Base-by-base conservation (phyloP, 768 basidiomycete genomes). In the Auriscalpium orientale region DNA sequence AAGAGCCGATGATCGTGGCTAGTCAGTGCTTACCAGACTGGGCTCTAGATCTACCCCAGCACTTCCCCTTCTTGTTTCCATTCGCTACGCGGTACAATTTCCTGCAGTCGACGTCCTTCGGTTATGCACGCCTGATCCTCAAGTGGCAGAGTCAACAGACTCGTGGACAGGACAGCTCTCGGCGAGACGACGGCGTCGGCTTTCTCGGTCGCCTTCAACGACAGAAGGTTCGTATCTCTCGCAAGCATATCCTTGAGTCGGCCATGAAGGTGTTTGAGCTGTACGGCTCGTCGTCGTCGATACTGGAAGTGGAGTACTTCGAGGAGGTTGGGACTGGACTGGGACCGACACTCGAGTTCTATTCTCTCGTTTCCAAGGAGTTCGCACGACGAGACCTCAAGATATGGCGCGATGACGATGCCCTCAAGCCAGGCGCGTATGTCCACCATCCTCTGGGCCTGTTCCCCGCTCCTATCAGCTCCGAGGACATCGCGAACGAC, bases 1-100 rank as follows among this genome's bases (percentile, higher is more conserved):
- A 99, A 64, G 97, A 99, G 67, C 91, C 93, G 0, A 97, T 98
- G 93, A 97, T 99, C 60, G 94, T 99, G 46, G 97, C 95, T 1
- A 97, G 95, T 64, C 91, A 91, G 22, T 98, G 97, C 71, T 74
- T 98, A 4, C 97, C 97, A 7, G 94, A 97, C 66, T 99, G 97
- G 97, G 91, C 95, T 0, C 74, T 94, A 46, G 95, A 98, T 68
- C 79, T 99, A 7, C 94, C 95, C 2, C 91, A 91, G 64, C 88
- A 94, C 65, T 99, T 97, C 80, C 90, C 95, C 0, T 99, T 99
- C 84, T 80, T 99, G 10, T 98, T 99, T 80, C 97, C 97, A 0
- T 98, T 99, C 71, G 89, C 95, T 20, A 97, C 95, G 12, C 91
- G 97, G 35, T 98, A 94, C 73, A 89, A 89, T 62, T 98, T 98